Conservation (phyloP, 2,329 filamentous ascomycete genomes). For the Aspergillus fructus region DNA sequence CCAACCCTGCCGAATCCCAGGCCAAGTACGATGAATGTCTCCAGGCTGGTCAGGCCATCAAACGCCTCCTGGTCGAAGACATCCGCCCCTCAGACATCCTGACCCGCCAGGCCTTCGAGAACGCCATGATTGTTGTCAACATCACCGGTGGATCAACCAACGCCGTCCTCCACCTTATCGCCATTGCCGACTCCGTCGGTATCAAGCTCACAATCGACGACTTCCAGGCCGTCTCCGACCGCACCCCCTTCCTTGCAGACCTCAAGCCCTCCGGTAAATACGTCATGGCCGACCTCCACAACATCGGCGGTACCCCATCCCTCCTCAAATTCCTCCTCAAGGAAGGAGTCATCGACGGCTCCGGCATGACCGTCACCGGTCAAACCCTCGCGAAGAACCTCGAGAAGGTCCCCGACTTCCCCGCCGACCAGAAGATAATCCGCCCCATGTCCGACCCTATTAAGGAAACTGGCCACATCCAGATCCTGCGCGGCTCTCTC, state of each 20-base stretch:
- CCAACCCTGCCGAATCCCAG: conserved; percentile 71
- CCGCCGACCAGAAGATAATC: conserved; percentile 68
- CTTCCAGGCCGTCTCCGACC: conserved; percentile 79
- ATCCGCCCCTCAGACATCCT: conserved; percentile 76
- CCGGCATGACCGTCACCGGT: conserved; percentile 61
- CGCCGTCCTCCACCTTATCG: conserved; percentile 79
- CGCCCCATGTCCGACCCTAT: conserved; percentile 66
- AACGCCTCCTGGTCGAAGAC: conserved; percentile 71
- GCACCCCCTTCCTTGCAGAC: conserved; percentile 76
- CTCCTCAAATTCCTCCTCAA: conserved; percentile 59
- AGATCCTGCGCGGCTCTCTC: conserved; percentile 68
- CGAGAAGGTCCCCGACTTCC: conserved; percentile 62
- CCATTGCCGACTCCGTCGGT: conserved; percentile 77
- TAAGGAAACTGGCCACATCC: conserved; percentile 69
- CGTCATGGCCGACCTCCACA: conserved; percentile 59
- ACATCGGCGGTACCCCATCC: conserved; percentile 58
- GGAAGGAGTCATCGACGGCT: conserved; percentile 59
- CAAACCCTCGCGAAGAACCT: conserved; percentile 60
- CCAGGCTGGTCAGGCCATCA: conserved; percentile 69
- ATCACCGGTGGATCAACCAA: conserved; percentile 84
- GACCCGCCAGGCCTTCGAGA: conserved; percentile 77
- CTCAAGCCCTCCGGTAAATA: conserved; percentile 74
- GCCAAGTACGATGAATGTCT: conserved; percentile 73
- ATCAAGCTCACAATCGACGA: conserved; percentile 82
- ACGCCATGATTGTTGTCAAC: conserved; percentile 80